Percentiles rank a stretch among this genome's conserved stretches.
Evolutionary conservation across 169 alveolate genomes (phyloP).

Genomic region (Plasmodium gonderi): DNA sequence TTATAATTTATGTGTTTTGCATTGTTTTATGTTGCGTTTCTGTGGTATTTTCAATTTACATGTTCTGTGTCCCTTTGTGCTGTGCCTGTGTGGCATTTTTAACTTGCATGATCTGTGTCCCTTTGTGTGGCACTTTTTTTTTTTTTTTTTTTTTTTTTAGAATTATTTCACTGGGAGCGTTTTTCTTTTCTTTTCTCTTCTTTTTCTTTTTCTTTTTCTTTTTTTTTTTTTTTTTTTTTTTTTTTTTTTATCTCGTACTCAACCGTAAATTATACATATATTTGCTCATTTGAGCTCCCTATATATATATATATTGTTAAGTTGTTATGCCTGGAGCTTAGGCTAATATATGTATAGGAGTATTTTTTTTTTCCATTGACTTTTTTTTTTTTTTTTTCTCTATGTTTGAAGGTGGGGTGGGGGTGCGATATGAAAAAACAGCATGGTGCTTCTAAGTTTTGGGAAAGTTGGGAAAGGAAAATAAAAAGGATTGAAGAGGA

Average conservation of each 20-base stretch:
- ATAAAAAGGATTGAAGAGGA: too few species aligned
- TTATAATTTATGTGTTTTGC: not conserved
- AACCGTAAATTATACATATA: too few species aligned
- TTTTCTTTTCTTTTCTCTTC: not conserved
- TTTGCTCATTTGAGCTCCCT: too few species aligned
- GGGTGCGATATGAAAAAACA: too few species aligned
- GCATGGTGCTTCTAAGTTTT: too few species aligned
- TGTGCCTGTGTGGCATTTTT: not conserved
- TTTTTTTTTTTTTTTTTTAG: not conserved
- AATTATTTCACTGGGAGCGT: not conserved
- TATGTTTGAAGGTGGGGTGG: too few species aligned
- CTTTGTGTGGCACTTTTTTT: not conserved
- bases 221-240: not conserved
- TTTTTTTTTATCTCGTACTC: too few species aligned
- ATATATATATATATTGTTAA: too few species aligned
- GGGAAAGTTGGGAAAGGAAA: not conserved
- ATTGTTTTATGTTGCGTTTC: not conserved
- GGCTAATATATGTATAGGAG: not conserved
- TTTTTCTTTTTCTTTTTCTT: not conserved
- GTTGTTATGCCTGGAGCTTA: too few species aligned
- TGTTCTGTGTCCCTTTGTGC: not conserved
- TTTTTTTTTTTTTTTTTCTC: not conserved
- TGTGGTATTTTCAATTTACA: not conserved
- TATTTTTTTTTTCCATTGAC: not conserved
- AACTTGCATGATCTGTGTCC: not conserved